Percentiles rank a stretch among this genome's conserved stretches.
Conservation (phyloP, 345 rosid species). For the Populus simonii region DNA sequence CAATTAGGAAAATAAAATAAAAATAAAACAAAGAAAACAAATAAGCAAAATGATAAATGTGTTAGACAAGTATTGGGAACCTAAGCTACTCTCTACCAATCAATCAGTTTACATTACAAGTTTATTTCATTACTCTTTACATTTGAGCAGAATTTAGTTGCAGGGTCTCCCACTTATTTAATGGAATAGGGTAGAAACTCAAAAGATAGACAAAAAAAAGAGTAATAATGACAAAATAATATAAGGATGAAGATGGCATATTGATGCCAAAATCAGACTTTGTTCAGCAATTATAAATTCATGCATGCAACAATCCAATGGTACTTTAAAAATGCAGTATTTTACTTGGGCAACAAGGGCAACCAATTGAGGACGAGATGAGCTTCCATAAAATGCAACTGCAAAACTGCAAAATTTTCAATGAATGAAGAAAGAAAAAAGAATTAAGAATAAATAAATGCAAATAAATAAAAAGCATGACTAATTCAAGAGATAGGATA, state of each 20-base stretch:
- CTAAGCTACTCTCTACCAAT: too few relatives aligned
- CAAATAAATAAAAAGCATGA: too few relatives aligned
- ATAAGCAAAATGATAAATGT: too few relatives aligned
- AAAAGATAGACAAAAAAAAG: too few relatives aligned
- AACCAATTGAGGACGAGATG: conserved; percentile 69
- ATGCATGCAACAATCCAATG: neutral
- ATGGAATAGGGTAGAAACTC: too few relatives aligned
- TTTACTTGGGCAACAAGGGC: conserved; percentile 92
- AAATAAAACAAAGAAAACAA: too few relatives aligned
- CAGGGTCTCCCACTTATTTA: neutral
- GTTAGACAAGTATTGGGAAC: neutral
- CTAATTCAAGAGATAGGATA: too few relatives aligned
- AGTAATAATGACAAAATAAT: too few relatives aligned
- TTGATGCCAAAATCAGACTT: neutral
- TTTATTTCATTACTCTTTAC: neutral
- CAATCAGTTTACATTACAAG: too few relatives aligned
- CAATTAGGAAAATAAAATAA: too few relatives aligned
- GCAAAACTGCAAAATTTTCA: conserved; percentile 53
- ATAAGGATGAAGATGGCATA: too few relatives aligned
- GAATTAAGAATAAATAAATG: too few relatives aligned
- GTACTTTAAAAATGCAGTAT: neutral
- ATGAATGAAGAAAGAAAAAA: neutral
- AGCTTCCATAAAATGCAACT: conserved; percentile 69
- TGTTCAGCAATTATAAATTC: neutral
- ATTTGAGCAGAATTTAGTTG: neutral